These are phyloP conservation scores for Fragosphaeria purpurea DNA, from an alignment of 2,329 filamentous ascomycete genomes.

Conservation along the genomic window DNA sequence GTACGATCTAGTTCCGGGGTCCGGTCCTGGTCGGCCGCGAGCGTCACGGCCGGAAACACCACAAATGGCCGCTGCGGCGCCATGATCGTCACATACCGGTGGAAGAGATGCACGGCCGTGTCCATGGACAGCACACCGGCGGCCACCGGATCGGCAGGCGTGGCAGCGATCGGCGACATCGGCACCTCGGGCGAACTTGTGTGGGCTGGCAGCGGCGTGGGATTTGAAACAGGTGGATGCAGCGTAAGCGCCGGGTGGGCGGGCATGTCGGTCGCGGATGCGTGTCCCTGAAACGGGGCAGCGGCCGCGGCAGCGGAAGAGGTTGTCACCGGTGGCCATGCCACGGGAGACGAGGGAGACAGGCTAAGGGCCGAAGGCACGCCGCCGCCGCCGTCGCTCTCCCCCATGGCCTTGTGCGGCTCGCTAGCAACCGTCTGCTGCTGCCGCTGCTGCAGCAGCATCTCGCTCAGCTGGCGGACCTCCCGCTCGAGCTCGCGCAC, in stretches of 20 bases:
- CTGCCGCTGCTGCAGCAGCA: conserved; percentile 2
- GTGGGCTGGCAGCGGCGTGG: too few relatives aligned
- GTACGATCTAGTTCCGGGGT: not conserved
- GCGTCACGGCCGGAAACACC: conserved; percentile 7
- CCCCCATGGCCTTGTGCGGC: not conserved
- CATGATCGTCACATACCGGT: conserved; percentile 7
- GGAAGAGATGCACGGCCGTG: conserved; percentile 6
- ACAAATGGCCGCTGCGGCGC: conserved; percentile 11
- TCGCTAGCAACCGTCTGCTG: too few relatives aligned
- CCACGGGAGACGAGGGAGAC: too few relatives aligned
- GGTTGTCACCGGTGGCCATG: too few relatives aligned
- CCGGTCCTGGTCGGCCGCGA: not conserved
- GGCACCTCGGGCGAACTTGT: too few relatives aligned
- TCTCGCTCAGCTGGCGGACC: conserved; percentile 45
- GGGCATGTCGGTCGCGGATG: too few relatives aligned
- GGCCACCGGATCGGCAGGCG: conserved; percentile 4
- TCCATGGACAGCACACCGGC: conserved; percentile 8
- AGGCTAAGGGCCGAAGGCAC: too few relatives aligned
- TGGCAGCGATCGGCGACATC: not conserved
- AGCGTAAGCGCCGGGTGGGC: too few relatives aligned
- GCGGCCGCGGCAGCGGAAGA: too few relatives aligned
- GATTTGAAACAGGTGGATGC: too few relatives aligned
- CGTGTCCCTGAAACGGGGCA: not conserved
- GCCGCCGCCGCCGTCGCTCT: too few relatives aligned
- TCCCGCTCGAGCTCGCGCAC: conserved; percentile 73